phyloP scores from a whole-genome alignment of 2,329 filamentous ascomycete species.

The Trichoderma atrobrunneum region DNA sequence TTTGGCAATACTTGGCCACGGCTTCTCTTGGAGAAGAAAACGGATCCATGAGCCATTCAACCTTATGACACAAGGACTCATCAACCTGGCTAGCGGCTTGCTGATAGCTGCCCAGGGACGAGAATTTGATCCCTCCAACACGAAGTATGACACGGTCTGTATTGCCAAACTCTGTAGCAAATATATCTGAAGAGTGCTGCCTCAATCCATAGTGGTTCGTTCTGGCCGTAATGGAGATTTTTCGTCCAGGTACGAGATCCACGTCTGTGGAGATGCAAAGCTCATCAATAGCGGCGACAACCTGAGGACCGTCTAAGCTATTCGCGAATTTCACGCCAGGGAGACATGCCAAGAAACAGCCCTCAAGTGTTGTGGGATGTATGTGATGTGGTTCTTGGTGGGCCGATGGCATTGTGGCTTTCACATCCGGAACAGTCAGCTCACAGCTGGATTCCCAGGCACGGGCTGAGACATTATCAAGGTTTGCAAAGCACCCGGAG shows the following conservation, averaged over 20 bases:
- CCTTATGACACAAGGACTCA: slow-evolving; percentile 4
- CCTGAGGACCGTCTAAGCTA: slow-evolving; percentile 4
- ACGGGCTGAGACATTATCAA: slow-evolving; percentile 2
- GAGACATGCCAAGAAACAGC: slow-evolving; percentile 14
- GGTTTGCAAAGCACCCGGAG: slow-evolving; percentile 17
- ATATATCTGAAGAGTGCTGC: slow-evolving; percentile 13
- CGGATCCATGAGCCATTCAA: slow-evolving; percentile 16
- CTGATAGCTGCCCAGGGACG: slow-evolving; percentile 9
- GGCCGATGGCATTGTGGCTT: slow-evolving; percentile 14
- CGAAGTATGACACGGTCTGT: not conserved
- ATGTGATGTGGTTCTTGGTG: slow-evolving; percentile 20
- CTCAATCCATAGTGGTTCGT: slow-evolving; percentile 7
- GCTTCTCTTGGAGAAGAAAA: not conserved
- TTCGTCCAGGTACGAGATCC: slow-evolving; percentile 9
- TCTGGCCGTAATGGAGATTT: slow-evolving; percentile 1
- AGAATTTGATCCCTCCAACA: slow-evolving; percentile 15
- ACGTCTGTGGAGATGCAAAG: slow-evolving; percentile 17
- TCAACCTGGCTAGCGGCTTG: not conserved
- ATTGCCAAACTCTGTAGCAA: not conserved
- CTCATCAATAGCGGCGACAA: slow-evolving; percentile 15
- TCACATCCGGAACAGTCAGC: slow-evolving; percentile 19
- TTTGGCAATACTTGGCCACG: slow-evolving; percentile 2
- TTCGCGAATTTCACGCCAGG: slow-evolving; percentile 2
- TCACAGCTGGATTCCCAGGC: slow-evolving; percentile 14
- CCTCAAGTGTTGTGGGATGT: slow-evolving; percentile 21